Percentiles rank a stretch among this genome's conserved stretches.
Conservation (phyloP, 257 asterid species). For the Solanum infundibuliforme region DNA sequence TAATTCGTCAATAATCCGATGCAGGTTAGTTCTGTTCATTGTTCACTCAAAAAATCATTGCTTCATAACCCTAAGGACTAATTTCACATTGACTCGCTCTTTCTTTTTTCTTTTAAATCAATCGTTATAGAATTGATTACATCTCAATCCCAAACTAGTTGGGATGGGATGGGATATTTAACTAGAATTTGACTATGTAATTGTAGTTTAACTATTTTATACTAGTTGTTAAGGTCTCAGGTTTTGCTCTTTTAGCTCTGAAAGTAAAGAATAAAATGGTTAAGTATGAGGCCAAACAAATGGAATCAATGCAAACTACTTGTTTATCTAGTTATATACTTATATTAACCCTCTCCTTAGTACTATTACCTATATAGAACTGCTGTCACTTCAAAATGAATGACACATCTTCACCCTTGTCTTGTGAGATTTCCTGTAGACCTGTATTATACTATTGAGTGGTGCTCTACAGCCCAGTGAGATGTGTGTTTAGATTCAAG, state of each 20-base stretch:
- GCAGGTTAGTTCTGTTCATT: not conserved
- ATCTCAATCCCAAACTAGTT: not conserved
- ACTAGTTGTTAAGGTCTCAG: not conserved
- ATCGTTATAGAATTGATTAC: not conserved
- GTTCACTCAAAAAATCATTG: not conserved
- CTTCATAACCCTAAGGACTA: not conserved
- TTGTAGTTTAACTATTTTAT: not conserved
- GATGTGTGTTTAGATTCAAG: not conserved
- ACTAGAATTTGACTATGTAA: not conserved
- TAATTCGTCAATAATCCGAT: conserved; percentile 14
- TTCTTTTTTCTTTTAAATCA: not conserved
- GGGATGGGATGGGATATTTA: not conserved
- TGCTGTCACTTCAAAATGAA: not conserved
- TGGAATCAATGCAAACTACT: not conserved
- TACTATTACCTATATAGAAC: not conserved
- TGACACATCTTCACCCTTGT: not conserved
- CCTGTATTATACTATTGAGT: not conserved
- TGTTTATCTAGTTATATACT: not conserved
- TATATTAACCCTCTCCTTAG: not conserved
- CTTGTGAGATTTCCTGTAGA: not conserved
- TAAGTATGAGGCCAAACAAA: not conserved
- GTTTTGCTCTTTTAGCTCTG: not conserved
- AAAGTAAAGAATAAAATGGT: not conserved
- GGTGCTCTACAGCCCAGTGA: not conserved
- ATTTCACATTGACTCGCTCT: not conserved